These are phyloP conservation scores for Pterocarpus macrocarpus DNA, from an alignment of 306 rosid genomes.

Conservation along the genomic window DNA sequence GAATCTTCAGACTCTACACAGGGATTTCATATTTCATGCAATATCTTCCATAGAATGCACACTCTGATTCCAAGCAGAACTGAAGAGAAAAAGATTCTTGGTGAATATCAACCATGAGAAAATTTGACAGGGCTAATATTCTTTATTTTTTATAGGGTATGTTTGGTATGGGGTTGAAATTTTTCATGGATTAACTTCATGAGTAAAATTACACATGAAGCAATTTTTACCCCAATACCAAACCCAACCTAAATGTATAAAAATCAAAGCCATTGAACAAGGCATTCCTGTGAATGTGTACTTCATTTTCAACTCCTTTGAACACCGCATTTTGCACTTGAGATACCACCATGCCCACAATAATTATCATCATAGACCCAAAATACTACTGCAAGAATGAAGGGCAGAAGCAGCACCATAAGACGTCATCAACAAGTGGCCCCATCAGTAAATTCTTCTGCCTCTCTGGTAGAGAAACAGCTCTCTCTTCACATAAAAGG, in stretches of 20 bases:
- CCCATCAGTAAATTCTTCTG: background rate
- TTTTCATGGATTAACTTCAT: no score
- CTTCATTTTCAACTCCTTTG: constrained; percentile 12
- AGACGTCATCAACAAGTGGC: background rate
- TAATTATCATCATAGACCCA: background rate
- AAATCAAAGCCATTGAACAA: background rate
- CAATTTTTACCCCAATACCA: no score
- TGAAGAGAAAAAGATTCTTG: background rate
- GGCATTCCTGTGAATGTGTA: background rate
- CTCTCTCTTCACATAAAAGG: background rate
- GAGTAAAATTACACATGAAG: no score
- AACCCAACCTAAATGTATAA: background rate
- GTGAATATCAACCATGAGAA: background rate
- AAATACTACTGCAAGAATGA: background rate
- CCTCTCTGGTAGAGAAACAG: background rate
- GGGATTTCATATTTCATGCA: constrained; percentile 21
- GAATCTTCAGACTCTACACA: constrained; percentile 32
- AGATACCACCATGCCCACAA: background rate
- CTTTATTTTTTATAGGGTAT: background rate
- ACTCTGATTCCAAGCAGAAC: constrained; percentile 3
- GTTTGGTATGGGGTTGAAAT: no score
- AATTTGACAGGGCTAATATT: background rate
- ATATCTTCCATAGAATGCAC: background rate
- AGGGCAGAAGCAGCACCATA: background rate
- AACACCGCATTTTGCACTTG: background rate